Conservation (phyloP, 768 basidiomycete species). For the Pleurotus cornucopiae region DNA sequence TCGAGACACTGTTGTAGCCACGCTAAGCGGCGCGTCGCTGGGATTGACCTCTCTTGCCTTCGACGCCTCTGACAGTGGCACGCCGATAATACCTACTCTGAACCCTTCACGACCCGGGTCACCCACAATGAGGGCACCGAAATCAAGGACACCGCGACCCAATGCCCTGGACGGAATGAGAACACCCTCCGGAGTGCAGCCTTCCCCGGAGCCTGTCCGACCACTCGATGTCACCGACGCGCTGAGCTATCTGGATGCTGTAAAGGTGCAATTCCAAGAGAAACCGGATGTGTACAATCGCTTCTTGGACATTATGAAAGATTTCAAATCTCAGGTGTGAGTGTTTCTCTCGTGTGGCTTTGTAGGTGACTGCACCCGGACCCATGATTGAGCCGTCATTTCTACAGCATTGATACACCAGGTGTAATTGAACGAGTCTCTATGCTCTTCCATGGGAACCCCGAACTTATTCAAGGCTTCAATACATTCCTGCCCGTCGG, state of each 20-base stretch:
- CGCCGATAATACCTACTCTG: neutral
- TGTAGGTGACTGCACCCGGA: neutral
- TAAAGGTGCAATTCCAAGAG: conserved; percentile 87
- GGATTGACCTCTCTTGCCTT: too few species aligned
- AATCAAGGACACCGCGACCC: conserved; percentile 36
- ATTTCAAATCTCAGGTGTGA: conserved; percentile 94
- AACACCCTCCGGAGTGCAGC: conserved; percentile 23
- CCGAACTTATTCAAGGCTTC: conserved; percentile 73
- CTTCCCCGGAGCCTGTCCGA: conserved; percentile 39
- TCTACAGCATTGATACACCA: conserved; percentile 68
- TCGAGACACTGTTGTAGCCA: too few species aligned
- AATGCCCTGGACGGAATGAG: conserved; percentile 20
- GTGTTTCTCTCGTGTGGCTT: conserved; percentile 26
- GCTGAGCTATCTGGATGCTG: conserved; percentile 89
- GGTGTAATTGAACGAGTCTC: conserved; percentile 78
- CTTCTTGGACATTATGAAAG: conserved; percentile 97
- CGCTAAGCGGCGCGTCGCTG: too few species aligned
- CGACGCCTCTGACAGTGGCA: neutral
- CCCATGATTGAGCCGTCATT: neutral
- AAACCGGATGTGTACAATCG: conserved; percentile 93
- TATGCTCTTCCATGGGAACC: conserved; percentile 66
- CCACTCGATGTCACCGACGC: conserved; percentile 92
- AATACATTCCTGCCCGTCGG: conserved; percentile 79
- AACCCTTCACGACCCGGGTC: neutral
- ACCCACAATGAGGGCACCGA: conserved; percentile 25